These are phyloP conservation scores for Trypanosoma boissoni DNA, from an alignment of 208 protist genomes.

Conservation along the genomic window DNA sequence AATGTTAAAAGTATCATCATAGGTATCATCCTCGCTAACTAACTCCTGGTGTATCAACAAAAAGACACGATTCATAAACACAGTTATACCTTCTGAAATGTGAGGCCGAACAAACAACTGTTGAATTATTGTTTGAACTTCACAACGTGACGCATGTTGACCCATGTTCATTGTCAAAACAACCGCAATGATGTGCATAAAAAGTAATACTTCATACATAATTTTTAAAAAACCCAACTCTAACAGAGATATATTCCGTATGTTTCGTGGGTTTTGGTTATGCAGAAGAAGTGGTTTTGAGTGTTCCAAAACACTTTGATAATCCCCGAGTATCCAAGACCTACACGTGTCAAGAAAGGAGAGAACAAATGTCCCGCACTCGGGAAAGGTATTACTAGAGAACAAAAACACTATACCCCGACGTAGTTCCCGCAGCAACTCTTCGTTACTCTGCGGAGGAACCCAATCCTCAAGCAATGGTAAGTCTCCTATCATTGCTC, in stretches of 20 bases:
- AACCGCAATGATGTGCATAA: constrained; percentile 11
- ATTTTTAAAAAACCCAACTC: not conserved
- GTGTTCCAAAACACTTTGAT: constrained; percentile 1
- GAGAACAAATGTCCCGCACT: not conserved
- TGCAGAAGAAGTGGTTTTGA: constrained; percentile 3
- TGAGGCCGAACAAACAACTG: not conserved
- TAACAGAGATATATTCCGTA: not conserved
- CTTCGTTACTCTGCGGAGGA: not conserved
- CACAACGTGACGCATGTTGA: not conserved
- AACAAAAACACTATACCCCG: constrained; percentile 3
- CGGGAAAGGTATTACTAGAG: not conserved
- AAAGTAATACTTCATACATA: constrained; percentile 11
- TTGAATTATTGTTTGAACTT: not conserved
- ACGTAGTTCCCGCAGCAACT: not conserved
- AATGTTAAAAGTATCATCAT: not conserved
- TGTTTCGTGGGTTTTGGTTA: not conserved
- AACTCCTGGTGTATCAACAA: too few relatives aligned
- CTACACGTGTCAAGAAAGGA: constrained; percentile 12
- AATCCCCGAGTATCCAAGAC: constrained; percentile 15
- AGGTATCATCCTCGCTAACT: not conserved
- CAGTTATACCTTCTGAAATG: too few relatives aligned
- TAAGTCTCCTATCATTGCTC: not conserved
- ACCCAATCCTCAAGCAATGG: not conserved
- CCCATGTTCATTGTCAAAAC: constrained; percentile 6
- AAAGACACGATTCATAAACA: too few relatives aligned